Evolutionary conservation across 106 monocot species (phyloP).

Genomic region (Phalaenopsis equestris): DNA sequence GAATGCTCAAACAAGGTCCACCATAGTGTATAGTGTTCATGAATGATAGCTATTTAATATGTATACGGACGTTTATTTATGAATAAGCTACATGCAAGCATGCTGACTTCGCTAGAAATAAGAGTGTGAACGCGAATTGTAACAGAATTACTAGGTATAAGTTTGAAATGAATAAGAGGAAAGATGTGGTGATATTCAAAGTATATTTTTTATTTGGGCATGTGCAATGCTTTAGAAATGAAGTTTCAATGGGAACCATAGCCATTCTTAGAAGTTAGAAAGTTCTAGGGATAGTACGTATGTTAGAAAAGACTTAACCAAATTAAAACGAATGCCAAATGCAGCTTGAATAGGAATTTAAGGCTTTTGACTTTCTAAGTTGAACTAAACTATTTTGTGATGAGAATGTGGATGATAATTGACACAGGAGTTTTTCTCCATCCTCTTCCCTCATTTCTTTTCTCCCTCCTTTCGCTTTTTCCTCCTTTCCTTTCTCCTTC

Average conservation of each 20-base stretch:
- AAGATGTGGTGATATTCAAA: no score
- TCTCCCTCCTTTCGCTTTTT: no score
- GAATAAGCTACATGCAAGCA: background rate
- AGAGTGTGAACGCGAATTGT: background rate
- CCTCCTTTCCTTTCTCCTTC: no score
- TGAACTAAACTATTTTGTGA: background rate
- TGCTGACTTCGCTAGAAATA: background rate
- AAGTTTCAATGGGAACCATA: background rate
- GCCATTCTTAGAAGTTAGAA: background rate
- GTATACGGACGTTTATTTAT: background rate
- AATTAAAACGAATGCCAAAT: background rate
- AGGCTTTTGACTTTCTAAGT: background rate
- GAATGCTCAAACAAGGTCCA: background rate
- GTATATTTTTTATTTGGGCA: no score
- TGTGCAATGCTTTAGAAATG: no score
- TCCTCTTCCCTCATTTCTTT: no score
- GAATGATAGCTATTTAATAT: background rate
- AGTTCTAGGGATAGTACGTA: background rate
- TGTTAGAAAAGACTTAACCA: background rate
- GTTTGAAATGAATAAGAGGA: background rate
- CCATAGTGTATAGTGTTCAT: no score
- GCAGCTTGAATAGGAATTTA: constrained; percentile 1
- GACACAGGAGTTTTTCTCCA: no score
- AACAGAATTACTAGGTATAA: background rate
- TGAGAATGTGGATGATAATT: no score